Percentiles rank a stretch among this genome's conserved stretches.
phyloP scores from a whole-genome alignment of 2,329 filamentous ascomycete species.

The Fusarium siculi region DNA sequence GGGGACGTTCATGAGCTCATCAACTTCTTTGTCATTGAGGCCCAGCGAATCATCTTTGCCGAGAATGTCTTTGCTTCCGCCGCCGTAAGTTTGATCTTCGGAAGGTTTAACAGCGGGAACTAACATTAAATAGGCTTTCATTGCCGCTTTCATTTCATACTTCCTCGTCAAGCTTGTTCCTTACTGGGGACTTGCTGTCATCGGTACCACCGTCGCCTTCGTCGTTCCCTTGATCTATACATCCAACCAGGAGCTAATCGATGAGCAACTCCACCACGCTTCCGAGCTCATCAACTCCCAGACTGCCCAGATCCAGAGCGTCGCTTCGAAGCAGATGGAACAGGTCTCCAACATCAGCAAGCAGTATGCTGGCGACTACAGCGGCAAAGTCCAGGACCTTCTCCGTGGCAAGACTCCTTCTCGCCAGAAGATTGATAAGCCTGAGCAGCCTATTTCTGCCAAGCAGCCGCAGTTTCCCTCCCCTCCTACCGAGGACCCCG shows the following conservation, averaged over 20 bases:
- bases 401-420: slow-evolving; percentile 62
- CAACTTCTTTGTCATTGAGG: slow-evolving; percentile 79
- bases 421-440: slow-evolving; percentile 54
- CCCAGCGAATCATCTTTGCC: slow-evolving; percentile 73
- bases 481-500: slow-evolving; percentile 52
- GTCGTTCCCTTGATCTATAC: slow-evolving; percentile 72
- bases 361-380: slow-evolving; percentile 75
- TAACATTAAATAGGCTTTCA: slow-evolving; percentile 60
- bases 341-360: slow-evolving; percentile 72
- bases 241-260: slow-evolving; percentile 76
- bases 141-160: slow-evolving; percentile 73
- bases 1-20: slow-evolving; percentile 74
- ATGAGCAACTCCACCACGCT: slow-evolving; percentile 68
- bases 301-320: slow-evolving; percentile 69
- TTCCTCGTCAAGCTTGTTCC: slow-evolving; percentile 76
- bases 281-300: slow-evolving; percentile 69
- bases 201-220: slow-evolving; percentile 69
- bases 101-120: slow-evolving; percentile 16
- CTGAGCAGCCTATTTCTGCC: slow-evolving; percentile 33
- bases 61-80: slow-evolving; percentile 72
- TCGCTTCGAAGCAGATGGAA: slow-evolving; percentile 72
- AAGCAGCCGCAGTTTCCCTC: slow-evolving; percentile 51
- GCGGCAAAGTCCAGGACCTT: slow-evolving; percentile 73
- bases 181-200: slow-evolving; percentile 74
- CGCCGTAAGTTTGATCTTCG: slow-evolving; percentile 60